Evolutionary conservation across 345 rosid species (phyloP), one percentile per base, ranked within the genome.

Genomic region (Gossypium raimondii): DNA sequence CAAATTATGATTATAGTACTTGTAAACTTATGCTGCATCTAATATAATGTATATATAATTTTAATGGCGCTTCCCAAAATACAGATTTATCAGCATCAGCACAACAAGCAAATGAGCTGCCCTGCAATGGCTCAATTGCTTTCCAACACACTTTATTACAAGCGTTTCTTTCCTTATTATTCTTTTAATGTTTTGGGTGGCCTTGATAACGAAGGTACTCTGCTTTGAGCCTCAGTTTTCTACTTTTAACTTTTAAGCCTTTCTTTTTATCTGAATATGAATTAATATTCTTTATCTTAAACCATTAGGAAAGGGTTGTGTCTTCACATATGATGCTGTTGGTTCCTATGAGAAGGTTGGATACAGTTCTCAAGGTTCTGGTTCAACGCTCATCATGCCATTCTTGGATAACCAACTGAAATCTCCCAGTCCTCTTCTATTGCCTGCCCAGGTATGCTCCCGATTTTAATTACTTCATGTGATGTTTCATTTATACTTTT

Each of bases 301-400:
- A 75, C 22, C 73, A 66, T 41, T 77, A 94, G 98, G 98, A 44
- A 93, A 90, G 83, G 99, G 98, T 11, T 92, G 98, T 68, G 99
- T 96, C 50, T 96, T 88, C 83, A 93, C 98, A 6, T 96, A 93
- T 63, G 99, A 96, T 69, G 98, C 98, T 45, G 97, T 96, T 66
- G 97, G 98, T n/a, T 96, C 98, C 25, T 96, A 93, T 75, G 99
- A 96, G 88, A 86, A 86, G 85, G 99, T 93, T 75, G 99, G 98
- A 44, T 96, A 92, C 82, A 89, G 98, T 77, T 84, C 98, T 48
- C 99, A 92, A 81, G 98, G 98, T 76, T 90, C 97, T 71, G 99
- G 98, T 65, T 88, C 97, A 4, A 90, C 88, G 0, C 97, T 93
- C 50, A 90, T 96, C 63, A 93, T 89, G 89, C 99, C 99, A 43